Base-by-base conservation (phyloP, 257 asterid species). In the Buddleja alternifolia region DNA sequence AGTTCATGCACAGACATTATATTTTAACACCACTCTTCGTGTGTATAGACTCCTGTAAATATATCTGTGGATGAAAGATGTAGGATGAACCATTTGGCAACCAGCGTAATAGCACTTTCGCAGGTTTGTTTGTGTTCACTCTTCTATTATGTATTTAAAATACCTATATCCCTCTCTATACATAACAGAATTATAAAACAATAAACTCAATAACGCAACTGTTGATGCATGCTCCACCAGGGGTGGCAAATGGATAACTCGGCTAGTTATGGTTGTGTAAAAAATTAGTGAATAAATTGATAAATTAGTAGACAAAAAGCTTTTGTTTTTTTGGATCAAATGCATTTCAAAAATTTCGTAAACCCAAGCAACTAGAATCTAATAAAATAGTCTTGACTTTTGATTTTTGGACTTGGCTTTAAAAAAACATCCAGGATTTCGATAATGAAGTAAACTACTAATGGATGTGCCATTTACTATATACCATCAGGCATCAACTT, bases 71-170 rank as follows among this genome's bases (percentile, higher is more conserved):
- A 87, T 77, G 94, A 85, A 73, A 82, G 97, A 75, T 90, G 96
- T 85, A 84, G 99, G 85, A 85, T 90, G 89, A 93, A 90, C 88
- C 93, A 90, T 81, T 80, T 93, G 81, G 97, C 97, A 16, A 83
- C 91, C 73, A 87, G 97, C 83, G 47, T 93, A 66, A 77, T 93
- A 68, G 95, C 96, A 12, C 96, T 93, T 73, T 90, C 96, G 66
- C 99, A 93, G 99, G 99, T 93, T 78, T 23, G 65, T 48, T 74
- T 71, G 20, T 52, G 25, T 45, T 5, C 19, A 4, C 54, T 69
- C 1, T 52, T 53, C n/a, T 16, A 3, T 46, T 58, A 17, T 50
- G 44, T 37, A 32, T 42, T 19, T 45, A 21, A 15, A 42, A 10
- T 34, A 11, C 42, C 48, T 54, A 24, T 53, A 29, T 29, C 34